phyloP scores from a whole-genome alignment of 495 filamentous ascomycete species.

The Cairneyella variabilis region DNA sequence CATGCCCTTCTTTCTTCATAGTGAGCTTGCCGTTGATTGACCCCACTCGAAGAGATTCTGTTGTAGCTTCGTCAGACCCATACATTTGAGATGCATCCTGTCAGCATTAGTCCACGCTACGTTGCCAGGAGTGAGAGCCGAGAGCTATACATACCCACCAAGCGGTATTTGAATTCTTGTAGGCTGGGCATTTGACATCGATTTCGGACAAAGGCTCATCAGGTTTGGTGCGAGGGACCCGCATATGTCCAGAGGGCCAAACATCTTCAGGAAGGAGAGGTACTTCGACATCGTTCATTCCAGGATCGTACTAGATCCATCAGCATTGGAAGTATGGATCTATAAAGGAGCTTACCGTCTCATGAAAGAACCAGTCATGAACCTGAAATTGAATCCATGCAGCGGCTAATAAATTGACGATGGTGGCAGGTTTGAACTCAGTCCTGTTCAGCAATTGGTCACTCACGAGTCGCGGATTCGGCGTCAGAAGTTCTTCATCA shows the following conservation, averaged over 20 bases:
- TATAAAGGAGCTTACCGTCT: slow-evolving; percentile 18
- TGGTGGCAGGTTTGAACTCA: slow-evolving; percentile 38
- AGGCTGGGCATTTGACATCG: slow-evolving; percentile 34
- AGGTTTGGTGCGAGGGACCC: slow-evolving; percentile 26
- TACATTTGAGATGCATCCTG: slow-evolving; percentile 42
- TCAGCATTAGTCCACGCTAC: no score
- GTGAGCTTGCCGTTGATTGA: slow-evolving; percentile 32
- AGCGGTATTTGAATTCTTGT: slow-evolving; percentile 36
- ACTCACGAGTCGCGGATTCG: slow-evolving; percentile 36
- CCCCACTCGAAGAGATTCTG: slow-evolving; percentile 28
- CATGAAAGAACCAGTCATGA: slow-evolving; percentile 39
- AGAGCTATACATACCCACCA: no score
- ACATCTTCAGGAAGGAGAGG: slow-evolving; percentile 29
- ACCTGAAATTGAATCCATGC: slow-evolving; percentile 47
- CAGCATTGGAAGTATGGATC: background rate
- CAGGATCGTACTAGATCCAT: slow-evolving; percentile 8
- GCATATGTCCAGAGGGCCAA: slow-evolving; percentile 31
- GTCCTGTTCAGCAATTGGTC: slow-evolving; percentile 33
- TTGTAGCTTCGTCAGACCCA: slow-evolving; percentile 34
- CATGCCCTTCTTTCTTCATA: slow-evolving; percentile 22
- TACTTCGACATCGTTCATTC: slow-evolving; percentile 26
- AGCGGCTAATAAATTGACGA: slow-evolving; percentile 40
- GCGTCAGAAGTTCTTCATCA: slow-evolving; percentile 35
- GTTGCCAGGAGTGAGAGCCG: no score
- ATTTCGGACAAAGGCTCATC: slow-evolving; percentile 27